Conservation (phyloP, 257 asterid species). For the Fraxinus anomala region DNA sequence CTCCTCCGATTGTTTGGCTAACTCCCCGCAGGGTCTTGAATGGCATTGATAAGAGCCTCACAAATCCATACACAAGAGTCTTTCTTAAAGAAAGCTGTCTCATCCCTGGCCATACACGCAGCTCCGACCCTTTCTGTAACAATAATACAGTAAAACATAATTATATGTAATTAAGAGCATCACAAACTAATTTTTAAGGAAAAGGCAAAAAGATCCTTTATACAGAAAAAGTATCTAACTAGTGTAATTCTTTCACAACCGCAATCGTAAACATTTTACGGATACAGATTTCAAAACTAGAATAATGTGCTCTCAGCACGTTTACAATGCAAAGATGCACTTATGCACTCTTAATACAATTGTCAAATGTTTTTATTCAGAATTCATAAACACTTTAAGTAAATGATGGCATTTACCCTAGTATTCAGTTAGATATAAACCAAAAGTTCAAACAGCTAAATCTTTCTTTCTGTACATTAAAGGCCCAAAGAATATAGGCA, state of each 20-base stretch:
- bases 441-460: too few relatives aligned
- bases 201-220: neutral
- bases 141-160: constrained; percentile 15
- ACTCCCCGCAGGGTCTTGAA: constrained; percentile 83
- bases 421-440: too few relatives aligned
- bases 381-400: neutral
- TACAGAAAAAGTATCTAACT: neutral
- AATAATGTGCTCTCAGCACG: neutral
- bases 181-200: neutral
- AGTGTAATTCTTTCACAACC: neutral
- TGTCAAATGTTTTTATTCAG: neutral
- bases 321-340: neutral
- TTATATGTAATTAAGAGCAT: neutral
- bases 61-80: constrained; percentile 72
- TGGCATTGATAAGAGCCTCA: constrained; percentile 79
- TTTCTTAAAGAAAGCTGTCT: constrained; percentile 79
- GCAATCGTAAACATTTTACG: neutral
- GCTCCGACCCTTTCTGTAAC: constrained; percentile 66
- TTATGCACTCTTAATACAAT: too few relatives aligned
- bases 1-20: constrained; percentile 71
- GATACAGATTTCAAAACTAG: neutral
- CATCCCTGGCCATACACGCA: constrained; percentile 88
- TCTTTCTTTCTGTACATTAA: too few relatives aligned
- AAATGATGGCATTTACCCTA: too few relatives aligned
- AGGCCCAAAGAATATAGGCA: neutral